These are phyloP conservation scores for Daldinia grandis DNA, from an alignment of 495 filamentous ascomycete genomes.

Conservation along the genomic window DNA sequence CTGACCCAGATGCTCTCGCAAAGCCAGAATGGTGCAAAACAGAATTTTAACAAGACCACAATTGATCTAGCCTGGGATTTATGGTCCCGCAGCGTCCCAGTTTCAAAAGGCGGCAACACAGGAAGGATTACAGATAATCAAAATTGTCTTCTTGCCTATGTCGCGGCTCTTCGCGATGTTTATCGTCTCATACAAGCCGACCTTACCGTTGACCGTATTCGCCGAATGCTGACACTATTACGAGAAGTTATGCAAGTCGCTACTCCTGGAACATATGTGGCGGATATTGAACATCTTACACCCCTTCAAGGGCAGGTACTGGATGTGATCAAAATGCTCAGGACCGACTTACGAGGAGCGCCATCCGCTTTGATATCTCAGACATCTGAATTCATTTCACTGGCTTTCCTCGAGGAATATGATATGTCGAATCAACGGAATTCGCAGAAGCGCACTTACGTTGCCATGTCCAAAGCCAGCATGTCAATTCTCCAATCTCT, in stretches of 20 bases:
- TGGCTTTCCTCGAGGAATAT: conserved; percentile 65
- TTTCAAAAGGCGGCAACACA: conserved; percentile 52
- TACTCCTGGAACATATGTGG: conserved; percentile 76
- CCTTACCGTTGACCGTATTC: conserved; percentile 66
- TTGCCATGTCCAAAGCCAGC: conserved; percentile 82
- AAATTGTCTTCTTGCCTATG: conserved; percentile 79
- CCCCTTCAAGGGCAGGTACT: conserved; percentile 78
- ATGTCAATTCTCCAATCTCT: conserved; percentile 75
- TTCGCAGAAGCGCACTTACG: conserved; percentile 71
- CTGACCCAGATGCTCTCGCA: conserved; percentile 71
- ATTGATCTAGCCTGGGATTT: conserved; percentile 74
- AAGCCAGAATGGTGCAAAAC: conserved; percentile 54
- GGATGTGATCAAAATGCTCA: conserved; percentile 74
- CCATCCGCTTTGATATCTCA: conserved; percentile 73
- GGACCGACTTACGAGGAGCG: conserved; percentile 70
- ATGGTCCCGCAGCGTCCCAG: conserved; percentile 72
- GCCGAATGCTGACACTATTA: conserved; percentile 69
- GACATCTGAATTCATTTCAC: conserved; percentile 71
- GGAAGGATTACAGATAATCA: conserved; percentile 70
- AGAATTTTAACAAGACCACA: conserved; percentile 63
- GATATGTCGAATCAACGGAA: conserved; percentile 43
- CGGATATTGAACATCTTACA: conserved; percentile 85
- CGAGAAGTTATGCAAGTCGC: conserved; percentile 63
- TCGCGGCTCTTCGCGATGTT: conserved; percentile 77
- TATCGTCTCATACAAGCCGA: conserved; percentile 78